Base-by-base conservation (phyloP, 2,329 filamentous ascomycete genomes). In the Fusarium phyllophilum region DNA sequence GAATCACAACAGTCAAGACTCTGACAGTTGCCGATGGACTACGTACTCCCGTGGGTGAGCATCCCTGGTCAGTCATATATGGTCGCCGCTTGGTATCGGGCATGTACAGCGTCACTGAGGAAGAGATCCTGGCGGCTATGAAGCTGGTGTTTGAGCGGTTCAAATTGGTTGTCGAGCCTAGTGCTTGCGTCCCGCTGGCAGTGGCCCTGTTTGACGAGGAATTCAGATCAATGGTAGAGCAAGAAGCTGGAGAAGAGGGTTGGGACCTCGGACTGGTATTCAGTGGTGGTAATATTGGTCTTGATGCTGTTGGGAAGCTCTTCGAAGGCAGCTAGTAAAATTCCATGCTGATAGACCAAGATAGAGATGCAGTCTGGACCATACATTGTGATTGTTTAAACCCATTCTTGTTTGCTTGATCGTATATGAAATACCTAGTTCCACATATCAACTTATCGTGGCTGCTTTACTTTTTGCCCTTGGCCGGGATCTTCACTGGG, bases 151-250 rank as follows among this genome's bases (percentile, higher is more conserved):
- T 95, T 71, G 96, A 98, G 88, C 85, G 95, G 66, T 90, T 96
- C 87, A 98, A 98, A 89, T 84, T 97, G 52, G 90, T 98, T 29
- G 91, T 98, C 18, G 96, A 98, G 86, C 96, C 96, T 29, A 95
- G 92, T 82, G 90, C 93, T 1, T 94, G 92, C 6, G 95, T 98
- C n/a, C 90, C 91, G 3, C 82, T 98, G 68, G 96, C 96, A 0
- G 93, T 94, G 13, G 92, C 91, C 59, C 84, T 98, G 75, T 98
- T 90, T 74, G 93, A 97, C 80, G 94, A 97, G 82, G 94, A 95
- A 8, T 98, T 98, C 72, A 85, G 94, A 66, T 81, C 79, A 18
- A 82, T 92, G 82, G 92, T 95, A 15, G 90, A 94, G 84, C 82
- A 78, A 68, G 93, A 95, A 81, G 93, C 86, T 0, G 93, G 93